Percentiles rank a stretch among this genome's conserved stretches.
Evolutionary conservation across 2,329 filamentous ascomycete species (phyloP).

Genomic region (Colletotrichum australisinense): DNA sequence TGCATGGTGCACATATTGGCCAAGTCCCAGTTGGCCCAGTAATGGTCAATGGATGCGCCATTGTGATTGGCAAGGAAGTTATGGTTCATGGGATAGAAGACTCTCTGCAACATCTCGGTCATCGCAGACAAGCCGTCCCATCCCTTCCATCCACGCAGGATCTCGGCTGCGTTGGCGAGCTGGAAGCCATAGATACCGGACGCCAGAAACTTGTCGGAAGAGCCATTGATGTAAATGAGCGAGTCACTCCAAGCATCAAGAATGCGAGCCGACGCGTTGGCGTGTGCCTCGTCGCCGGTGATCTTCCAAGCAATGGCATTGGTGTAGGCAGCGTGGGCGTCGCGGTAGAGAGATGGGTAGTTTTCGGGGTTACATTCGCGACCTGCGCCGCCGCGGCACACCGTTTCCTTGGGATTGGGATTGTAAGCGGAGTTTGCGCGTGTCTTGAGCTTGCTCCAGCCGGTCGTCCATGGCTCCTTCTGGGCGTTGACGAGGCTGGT

Average conservation of each 20-base stretch:
- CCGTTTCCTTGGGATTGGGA: conserved; percentile 41
- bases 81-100: conserved; percentile 53
- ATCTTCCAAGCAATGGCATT: conserved; percentile 54
- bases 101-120: conserved; percentile 45
- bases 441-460: conserved; percentile 47
- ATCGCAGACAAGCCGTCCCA: conserved; percentile 44
- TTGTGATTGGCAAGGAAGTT: conserved; percentile 52
- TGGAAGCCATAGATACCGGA: conserved; percentile 58
- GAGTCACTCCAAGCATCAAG: conserved; percentile 52
- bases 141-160: conserved; percentile 48
- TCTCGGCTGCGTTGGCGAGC: conserved; percentile 58
- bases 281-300: conserved; percentile 48
- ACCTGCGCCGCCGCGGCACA: conserved; percentile 46
- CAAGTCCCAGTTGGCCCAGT: conserved; percentile 58
- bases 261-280: conserved; percentile 48
- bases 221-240: conserved; percentile 47
- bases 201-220: conserved; percentile 50
- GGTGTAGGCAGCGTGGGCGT: conserved; percentile 53
- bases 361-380: conserved; percentile 39
- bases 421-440: conserved; percentile 45
- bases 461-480: conserved; percentile 44
- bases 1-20: conserved; percentile 54
- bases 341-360: conserved; percentile 52
- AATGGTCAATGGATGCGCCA: conserved; percentile 46
- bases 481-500: conserved; percentile 46